phyloP scores from a whole-genome alignment of 2,329 filamentous ascomycete genomes.

The Cucurbitaria berberidis region DNA sequence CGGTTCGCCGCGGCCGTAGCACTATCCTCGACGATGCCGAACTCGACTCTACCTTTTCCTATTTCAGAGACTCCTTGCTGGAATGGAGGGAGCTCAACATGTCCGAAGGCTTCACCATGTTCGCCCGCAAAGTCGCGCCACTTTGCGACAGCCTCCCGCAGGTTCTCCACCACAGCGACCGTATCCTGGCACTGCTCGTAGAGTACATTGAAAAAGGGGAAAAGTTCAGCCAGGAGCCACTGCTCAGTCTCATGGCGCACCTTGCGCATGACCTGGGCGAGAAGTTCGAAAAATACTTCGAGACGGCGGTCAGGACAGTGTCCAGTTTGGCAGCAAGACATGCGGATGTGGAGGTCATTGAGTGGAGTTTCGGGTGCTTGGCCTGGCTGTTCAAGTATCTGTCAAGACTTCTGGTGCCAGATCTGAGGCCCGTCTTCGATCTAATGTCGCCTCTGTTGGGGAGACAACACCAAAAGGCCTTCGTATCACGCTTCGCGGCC shows the following conservation, averaged over 20 bases:
- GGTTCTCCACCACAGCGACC: slow-evolving; percentile 86
- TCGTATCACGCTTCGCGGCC: slow-evolving; percentile 90
- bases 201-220: slow-evolving; percentile 80
- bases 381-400: slow-evolving; percentile 98
- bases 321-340: slow-evolving; percentile 78
- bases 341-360: slow-evolving; percentile 84
- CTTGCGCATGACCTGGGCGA: slow-evolving; percentile 93
- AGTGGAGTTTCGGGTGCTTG: slow-evolving; percentile 94
- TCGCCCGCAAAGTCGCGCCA: slow-evolving; percentile 75
- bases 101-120: slow-evolving; percentile 77
- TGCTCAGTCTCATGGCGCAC: slow-evolving; percentile 86
- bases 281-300: slow-evolving; percentile 88
- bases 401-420: slow-evolving; percentile 81
- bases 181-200: slow-evolving; percentile 79
- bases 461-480: slow-evolving; percentile 78
- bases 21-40: slow-evolving; percentile 83
- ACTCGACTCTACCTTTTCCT: slow-evolving; percentile 77
- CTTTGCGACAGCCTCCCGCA: slow-evolving; percentile 90
- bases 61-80: slow-evolving; percentile 80
- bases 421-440: slow-evolving; percentile 82
- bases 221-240: slow-evolving; percentile 79
- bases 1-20: slow-evolving; percentile 85
- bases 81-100: slow-evolving; percentile 94
- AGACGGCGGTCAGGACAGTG: slow-evolving; percentile 74
- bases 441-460: slow-evolving; percentile 85